Percentiles rank a stretch among this genome's conserved stretches.
These are phyloP conservation scores for Apiotrichum porosum DNA, from an alignment of 1,284 basidiomycete species.

Conservation along the genomic window DNA sequence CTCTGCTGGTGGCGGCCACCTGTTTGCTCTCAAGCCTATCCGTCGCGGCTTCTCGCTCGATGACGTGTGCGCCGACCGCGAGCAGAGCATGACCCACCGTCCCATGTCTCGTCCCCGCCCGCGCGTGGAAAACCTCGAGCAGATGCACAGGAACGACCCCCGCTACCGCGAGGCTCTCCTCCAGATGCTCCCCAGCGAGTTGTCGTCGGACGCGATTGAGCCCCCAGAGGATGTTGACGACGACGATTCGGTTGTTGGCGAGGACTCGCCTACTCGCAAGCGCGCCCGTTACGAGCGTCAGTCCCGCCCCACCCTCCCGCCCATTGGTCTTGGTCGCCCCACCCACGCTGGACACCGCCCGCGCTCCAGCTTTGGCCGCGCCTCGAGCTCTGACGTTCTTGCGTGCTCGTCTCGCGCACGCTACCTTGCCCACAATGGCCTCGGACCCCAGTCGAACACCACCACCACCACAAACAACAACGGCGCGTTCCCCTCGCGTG, in stretches of 20 bases:
- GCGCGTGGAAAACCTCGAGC: constrained; percentile 14
- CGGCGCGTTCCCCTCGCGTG: background rate
- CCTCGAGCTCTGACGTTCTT: constrained; percentile 17
- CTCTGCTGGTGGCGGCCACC: background rate
- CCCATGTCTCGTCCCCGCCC: constrained; percentile 11
- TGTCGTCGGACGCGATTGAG: constrained; percentile 19
- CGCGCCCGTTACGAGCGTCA: constrained; percentile 15
- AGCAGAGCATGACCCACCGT: constrained; percentile 22
- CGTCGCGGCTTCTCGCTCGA: constrained; percentile 20
- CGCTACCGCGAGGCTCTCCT: constrained; percentile 20
- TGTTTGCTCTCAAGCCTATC: constrained; percentile 14
- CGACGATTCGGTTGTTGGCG: constrained; percentile 15
- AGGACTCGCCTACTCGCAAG: constrained; percentile 22
- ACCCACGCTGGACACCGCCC: constrained; percentile 8
- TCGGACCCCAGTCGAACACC: background rate
- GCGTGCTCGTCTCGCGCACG: constrained; percentile 21
- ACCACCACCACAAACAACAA: background rate
- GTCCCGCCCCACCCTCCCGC: constrained; percentile 15
- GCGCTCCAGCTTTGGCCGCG: constrained; percentile 19
- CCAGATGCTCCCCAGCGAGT: constrained; percentile 21
- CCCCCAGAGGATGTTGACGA: constrained; percentile 17
- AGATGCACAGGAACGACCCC: constrained; percentile 22
- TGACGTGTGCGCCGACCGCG: constrained; percentile 21
- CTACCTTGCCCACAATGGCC: constrained; percentile 10
- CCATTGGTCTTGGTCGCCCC: constrained; percentile 17